Conservation (phyloP, 805 yeast genomes). For the Metschnikowia rubicola region DNA sequence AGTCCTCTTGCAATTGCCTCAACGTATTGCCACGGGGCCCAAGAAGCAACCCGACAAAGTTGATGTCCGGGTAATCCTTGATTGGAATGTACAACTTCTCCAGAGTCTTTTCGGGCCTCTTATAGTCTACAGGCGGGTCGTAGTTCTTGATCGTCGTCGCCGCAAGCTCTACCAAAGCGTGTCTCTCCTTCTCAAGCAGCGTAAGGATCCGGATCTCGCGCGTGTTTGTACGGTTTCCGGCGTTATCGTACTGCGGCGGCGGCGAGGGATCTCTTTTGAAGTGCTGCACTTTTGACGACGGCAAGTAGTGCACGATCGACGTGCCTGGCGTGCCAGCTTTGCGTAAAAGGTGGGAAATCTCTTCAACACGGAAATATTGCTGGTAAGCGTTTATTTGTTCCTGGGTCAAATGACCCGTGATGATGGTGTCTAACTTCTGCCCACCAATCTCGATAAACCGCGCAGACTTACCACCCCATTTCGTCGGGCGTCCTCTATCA, state of each 20-base stretch:
- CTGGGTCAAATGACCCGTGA: slow-evolving; percentile 42
- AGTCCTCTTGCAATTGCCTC: slow-evolving; percentile 71
- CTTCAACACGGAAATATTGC: slow-evolving; percentile 70
- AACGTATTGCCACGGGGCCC: slow-evolving; percentile 97
- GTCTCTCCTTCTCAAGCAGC: slow-evolving; percentile 71
- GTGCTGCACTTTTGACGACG: slow-evolving; percentile 38
- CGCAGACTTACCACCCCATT: slow-evolving; percentile 18
- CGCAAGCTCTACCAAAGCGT: slow-evolving; percentile 72
- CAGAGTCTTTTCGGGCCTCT: slow-evolving; percentile 61
- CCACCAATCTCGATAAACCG: slow-evolving; percentile 15
- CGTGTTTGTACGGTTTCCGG: slow-evolving; percentile 84
- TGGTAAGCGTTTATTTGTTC: slow-evolving; percentile 82
- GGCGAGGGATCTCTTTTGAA: slow-evolving; percentile 74
- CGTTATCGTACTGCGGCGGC: slow-evolving; percentile 81
- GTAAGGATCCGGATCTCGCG: slow-evolving; percentile 56
- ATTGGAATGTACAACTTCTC: slow-evolving; percentile 87
- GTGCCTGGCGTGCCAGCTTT: slow-evolving; percentile 22
- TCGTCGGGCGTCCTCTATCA: slow-evolving; percentile 14
- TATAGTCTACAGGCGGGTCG: slow-evolving; percentile 76
- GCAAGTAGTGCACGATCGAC: slow-evolving; percentile 46
- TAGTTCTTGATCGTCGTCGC: slow-evolving; percentile 69
- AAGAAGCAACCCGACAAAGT: slow-evolving; percentile 82
- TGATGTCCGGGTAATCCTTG: slow-evolving; percentile 83
- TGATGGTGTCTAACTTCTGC: slow-evolving; percentile 26
- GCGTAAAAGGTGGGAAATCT: slow-evolving; percentile 60